A percentile compares a stretch with the other conserved stretches of the same genome.
Conservation (phyloP, 2,329 filamentous ascomycete species). For the Trichophaea hybrida region DNA sequence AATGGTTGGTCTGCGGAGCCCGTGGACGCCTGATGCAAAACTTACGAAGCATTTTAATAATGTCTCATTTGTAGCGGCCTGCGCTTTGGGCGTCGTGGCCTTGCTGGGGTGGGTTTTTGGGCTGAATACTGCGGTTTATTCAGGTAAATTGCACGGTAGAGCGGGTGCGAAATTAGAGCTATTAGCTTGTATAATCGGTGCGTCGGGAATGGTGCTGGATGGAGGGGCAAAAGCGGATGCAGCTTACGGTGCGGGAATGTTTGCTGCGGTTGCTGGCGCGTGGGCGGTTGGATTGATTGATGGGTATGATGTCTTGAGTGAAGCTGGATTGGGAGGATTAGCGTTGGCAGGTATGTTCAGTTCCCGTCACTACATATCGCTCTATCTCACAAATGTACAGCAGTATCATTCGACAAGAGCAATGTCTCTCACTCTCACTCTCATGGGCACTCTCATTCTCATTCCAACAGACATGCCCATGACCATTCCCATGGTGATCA, state of each 20-base stretch:
- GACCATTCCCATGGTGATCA: conserved; percentile 26
- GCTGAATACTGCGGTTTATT: conserved; percentile 6
- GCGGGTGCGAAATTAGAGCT: not conserved
- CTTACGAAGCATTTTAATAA: not conserved
- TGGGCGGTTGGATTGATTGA: conserved; percentile 9
- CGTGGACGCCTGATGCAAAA: not conserved
- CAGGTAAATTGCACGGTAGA: not conserved
- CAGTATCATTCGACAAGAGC: conserved; percentile 11
- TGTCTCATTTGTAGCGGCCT: conserved; percentile 9
- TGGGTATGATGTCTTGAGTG: conserved; percentile 2
- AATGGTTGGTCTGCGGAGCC: not conserved
- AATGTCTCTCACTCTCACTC: conserved; percentile 21
- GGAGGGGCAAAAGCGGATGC: conserved; percentile 9
- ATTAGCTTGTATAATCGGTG: conserved; percentile 7
- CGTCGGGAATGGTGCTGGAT: conserved; percentile 5
- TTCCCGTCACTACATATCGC: not conserved
- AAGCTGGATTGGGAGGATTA: conserved; percentile 7
- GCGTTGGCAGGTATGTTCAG: conserved; percentile 10
- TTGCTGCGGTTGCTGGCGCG: conserved; percentile 4
- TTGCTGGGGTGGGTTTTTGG: conserved; percentile 10
- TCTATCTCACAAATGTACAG: conserved; percentile 1
- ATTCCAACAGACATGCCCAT: conserved; percentile 26
- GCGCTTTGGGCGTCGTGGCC: conserved; percentile 10
- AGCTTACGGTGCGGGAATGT: conserved; percentile 10
- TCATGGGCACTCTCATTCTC: conserved; percentile 24